Base-by-base conservation (phyloP, 805 yeast genomes). In the Zygotorulaspora chibaensis region DNA sequence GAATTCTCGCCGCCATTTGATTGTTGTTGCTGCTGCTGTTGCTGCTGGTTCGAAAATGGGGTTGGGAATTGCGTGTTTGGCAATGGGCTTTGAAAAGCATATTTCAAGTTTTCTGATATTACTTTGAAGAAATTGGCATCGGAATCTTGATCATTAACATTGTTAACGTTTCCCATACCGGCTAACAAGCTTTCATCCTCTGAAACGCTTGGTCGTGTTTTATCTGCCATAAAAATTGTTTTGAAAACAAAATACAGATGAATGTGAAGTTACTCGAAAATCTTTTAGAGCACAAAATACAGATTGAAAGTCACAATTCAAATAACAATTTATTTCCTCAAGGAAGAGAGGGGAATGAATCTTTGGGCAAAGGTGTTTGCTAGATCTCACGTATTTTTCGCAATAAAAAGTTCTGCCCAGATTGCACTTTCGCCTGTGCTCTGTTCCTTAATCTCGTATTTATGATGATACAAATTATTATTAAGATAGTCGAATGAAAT, bases 41-140 rank as follows among this genome's bases (percentile, higher is more conserved):
- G 40, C 27, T 58, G 61, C 30, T 57, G 56, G 23, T 59, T 52
- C 2, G 68, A 60, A 45, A 62, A 64, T 1, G 68, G 68, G 0
- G 68, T 64, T 27, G 68, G 68, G 25, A 63, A 61, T 33, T 63
- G 65, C 8, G 64, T 60, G 13, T 60, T 61, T 4, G 64, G 66
- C 15, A 59, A 34, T 2, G 67, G 67, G 46, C 66, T 62, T 38
- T 61, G 53, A 36, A 62, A 62, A 8, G 58, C 58, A 36, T 58
- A 60, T 43, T 61, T 61, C 38, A 59, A 43, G 33, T 58, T 59
- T 26, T 61, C 64, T 10, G 62, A 51, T 25, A 61, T 51, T 2
- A 51, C 59, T 43, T 56, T 57, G 43, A 60, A 61, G 40, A 61
- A 60, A 31, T 52, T 52, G 9, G 58, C 55, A 41, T 61, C 66